Evolutionary conservation across 768 basidiomycete genomes (phyloP), one percentile per base, ranked within the genome.

Genomic region (Naganishia kalamii): DNA sequence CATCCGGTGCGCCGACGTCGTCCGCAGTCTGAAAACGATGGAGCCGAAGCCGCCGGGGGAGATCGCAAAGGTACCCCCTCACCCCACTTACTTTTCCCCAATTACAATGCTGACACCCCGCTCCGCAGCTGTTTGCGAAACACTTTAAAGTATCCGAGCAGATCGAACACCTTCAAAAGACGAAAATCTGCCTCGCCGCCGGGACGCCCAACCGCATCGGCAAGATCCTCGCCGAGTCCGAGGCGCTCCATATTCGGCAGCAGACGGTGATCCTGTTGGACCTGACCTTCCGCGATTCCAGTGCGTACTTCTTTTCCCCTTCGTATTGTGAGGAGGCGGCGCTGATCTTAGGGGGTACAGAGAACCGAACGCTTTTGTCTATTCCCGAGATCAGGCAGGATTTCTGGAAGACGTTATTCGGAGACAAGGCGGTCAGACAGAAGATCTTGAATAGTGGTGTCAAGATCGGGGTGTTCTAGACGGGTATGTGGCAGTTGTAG

Each of bases 71-170:
- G 78, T 77, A 35, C 67, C 75, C 62, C 13, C 7, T 15, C 40
- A 52, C 12, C 25, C 33, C 40, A 23, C 40, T 41, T n/a, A 10
- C 12, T 27, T 54, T n/a, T 27, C 8, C 8, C 11, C n/a, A 35
- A 13, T 21, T 35, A 49, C n/a, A 11, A 1, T 12, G 25, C 19
- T n/a, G n/a, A n/a, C n/a, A n/a, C n/a, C n/a, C n/a, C n/a, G n/a
- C n/a, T n/a, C 0, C 11, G 23, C 63, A 79, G 77, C 84, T 99
- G 29, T 98, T 98, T 72, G 91, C 93, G 32, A 92, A 88, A 78
- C 93, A 98, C 75, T 86, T 94, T 80, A 96, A 93, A 79, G 81
- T 93, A 43, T 81, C 87, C 52, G 89, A 93, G 64, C 93, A 98
- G 77, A 85, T 88, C 72, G 81, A 85, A 17, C 90, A 92, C 80